Evolutionary conservation across 2,329 filamentous ascomycete species (phyloP), one percentile per base, ranked within the genome.

Genomic region (Colletotrichum tamarilloi): DNA sequence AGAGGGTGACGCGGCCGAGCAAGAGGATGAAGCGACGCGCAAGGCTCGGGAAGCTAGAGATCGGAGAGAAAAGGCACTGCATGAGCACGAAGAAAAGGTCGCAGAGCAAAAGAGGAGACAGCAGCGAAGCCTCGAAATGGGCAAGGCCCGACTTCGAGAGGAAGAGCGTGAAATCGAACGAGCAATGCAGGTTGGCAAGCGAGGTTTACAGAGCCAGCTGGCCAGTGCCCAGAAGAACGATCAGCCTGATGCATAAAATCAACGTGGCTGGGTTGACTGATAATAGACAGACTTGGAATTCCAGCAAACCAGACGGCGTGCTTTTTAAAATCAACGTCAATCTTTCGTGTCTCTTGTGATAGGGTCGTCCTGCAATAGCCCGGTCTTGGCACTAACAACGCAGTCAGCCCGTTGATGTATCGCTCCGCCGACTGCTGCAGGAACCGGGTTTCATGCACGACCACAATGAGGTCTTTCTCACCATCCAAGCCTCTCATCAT

Each of bases 171-270:
- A 94, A 78, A 82, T 95, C 68, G 89, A 93, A 78, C 84, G 86
- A 75, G 93, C 93, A 1, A 92, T 94, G 91, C 88, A 87, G 72
- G 87, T 94, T 14, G 88, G 89, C 0, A 94, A 92, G 81, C 89
- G 87, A 73, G 93, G 92, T 0, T 75, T 94, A 76, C 88, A 90
- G 78, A 88, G 87, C 28, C 91, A 94, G 79, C 78, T 94, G 68
- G 81, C 80, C 24, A 80, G 75, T 63, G 73, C 52, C n/a, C 72
- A 78, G 35, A 75, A 69, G 22, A 76, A 78, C 24, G 62, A 57
- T 22, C 62, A 65, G 30, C 22, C 35, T 22, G 62, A 57, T 73
- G 62, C 67, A 62, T 70, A 57, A 24, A 30, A 16, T 26, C 16
- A 35, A 22, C 59, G 49, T 63, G 70, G 59, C 55, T 71, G 56